phyloP scores from a whole-genome alignment of 2,329 filamentous ascomycete species.

The Hortaea werneckii region DNA sequence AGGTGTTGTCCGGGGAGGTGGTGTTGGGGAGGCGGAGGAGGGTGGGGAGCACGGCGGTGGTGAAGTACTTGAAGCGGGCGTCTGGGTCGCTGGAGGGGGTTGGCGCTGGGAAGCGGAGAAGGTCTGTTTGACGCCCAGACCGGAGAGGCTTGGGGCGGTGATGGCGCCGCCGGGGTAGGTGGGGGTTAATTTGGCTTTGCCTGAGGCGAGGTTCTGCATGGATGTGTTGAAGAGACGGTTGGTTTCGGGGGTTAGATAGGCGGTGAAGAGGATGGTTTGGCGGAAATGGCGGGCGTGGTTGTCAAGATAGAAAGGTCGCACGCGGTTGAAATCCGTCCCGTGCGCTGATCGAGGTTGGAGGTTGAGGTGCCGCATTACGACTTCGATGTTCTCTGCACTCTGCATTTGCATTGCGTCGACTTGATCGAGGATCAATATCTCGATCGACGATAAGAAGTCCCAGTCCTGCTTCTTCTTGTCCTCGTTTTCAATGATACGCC shows the following conservation, averaged over 20 bases:
- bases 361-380: slow-evolving; percentile 86
- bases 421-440: slow-evolving; percentile 83
- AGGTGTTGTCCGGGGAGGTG: slow-evolving; percentile 25
- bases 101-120: slow-evolving; percentile 75
- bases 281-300: slow-evolving; percentile 69
- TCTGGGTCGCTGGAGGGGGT: slow-evolving; percentile 71
- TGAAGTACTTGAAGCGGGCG: slow-evolving; percentile 84
- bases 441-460: slow-evolving; percentile 90
- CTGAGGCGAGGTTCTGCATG: slow-evolving; percentile 65
- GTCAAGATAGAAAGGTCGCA: slow-evolving; percentile 88
- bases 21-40: slow-evolving; percentile 60
- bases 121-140: slow-evolving; percentile 58
- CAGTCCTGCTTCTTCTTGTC: slow-evolving; percentile 64
- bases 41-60: slow-evolving; percentile 64
- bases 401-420: slow-evolving; percentile 92
- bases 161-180: slow-evolving; percentile 64
- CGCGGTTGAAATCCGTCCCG: slow-evolving; percentile 85
- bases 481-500: slow-evolving; percentile 76
- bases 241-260: slow-evolving; percentile 81
- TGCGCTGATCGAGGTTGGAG: slow-evolving; percentile 71
- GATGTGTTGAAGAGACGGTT: slow-evolving; percentile 66
- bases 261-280: slow-evolving; percentile 72
- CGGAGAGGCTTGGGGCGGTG: slow-evolving; percentile 21
- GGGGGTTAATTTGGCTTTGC: slow-evolving; percentile 61
- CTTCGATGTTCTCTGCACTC: slow-evolving; percentile 94